These are phyloP conservation scores for Amanita exitialis DNA, from an alignment of 768 basidiomycete genomes.

Conservation along the genomic window DNA sequence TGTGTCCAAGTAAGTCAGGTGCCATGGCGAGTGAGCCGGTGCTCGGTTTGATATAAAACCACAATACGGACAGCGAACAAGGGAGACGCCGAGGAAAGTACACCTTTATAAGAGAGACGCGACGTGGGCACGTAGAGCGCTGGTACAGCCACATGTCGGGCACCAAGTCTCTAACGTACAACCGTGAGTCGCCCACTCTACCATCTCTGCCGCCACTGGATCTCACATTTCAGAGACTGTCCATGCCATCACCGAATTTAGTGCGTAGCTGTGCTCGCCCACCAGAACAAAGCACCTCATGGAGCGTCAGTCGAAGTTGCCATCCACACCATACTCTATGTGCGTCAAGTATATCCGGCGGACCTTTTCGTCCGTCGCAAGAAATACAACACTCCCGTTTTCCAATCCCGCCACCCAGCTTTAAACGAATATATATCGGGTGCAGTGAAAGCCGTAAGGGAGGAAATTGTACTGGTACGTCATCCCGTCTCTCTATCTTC, in stretches of 20 bases:
- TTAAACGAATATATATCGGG: conserved; percentile 87
- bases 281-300: neutral
- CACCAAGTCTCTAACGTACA: conserved; percentile 16
- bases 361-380: conserved; percentile 81
- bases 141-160: conserved; percentile 5
- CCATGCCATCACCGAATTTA: conserved; percentile 61
- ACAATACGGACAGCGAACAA: no score
- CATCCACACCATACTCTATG: conserved; percentile 85
- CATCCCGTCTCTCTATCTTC: neutral
- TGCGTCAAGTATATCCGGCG: conserved; percentile 83
- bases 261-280: conserved; percentile 26
- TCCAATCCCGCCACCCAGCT: conserved; percentile 86
- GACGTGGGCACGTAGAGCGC: neutral
- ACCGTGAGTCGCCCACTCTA: conserved; percentile 15
- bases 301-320: conserved; percentile 77
- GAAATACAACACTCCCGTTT: conserved; percentile 88
- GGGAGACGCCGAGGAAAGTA: neutral
- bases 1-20: neutral
- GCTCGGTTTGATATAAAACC: no score
- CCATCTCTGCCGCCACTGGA: neutral
- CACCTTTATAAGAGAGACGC: no score
- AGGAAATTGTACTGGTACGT: conserved; percentile 61
- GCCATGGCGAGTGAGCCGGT: no score
- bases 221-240: conserved; percentile 38
- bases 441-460: conserved; percentile 70